A percentile compares a stretch with the other conserved stretches of the same genome.
Conservation (phyloP, 768 basidiomycete species). For the Daedaleopsis nitida region DNA sequence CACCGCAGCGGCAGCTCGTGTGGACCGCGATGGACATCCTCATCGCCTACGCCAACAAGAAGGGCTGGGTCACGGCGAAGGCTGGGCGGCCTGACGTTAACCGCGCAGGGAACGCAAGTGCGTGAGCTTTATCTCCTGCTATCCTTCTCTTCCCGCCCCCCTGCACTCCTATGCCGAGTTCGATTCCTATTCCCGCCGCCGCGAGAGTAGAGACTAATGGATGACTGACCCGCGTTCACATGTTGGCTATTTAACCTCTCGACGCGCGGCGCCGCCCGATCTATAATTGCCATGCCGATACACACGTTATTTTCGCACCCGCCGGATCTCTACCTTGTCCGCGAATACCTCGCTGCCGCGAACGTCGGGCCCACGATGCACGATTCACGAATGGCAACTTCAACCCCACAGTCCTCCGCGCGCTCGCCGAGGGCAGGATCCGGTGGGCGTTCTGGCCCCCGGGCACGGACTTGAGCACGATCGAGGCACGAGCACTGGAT, state of each 20-base stretch:
- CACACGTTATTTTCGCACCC: too few species aligned
- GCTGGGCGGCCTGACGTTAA: conserved; percentile 87
- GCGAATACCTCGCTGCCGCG: not conserved
- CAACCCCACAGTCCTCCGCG: conserved; percentile 62
- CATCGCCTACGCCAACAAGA: conserved; percentile 71
- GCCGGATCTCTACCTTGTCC: too few species aligned
- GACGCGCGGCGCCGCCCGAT: too few species aligned
- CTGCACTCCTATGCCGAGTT: not conserved
- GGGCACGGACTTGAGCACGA: conserved; percentile 32
- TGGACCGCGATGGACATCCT: conserved; percentile 93
- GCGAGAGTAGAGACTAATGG: too few species aligned
- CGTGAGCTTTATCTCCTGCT: conserved; percentile 33
- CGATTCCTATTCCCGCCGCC: too few species aligned
- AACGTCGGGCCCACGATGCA: not conserved
- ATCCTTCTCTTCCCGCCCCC: not conserved
- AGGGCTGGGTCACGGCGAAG: conserved; percentile 89
- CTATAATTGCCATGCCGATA: too few species aligned
- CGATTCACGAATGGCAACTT: not conserved
- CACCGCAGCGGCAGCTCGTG: conserved; percentile 14
- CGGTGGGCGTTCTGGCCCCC: conserved; percentile 89
- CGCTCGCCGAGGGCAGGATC: conserved; percentile 80
- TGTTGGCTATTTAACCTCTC: too few species aligned
- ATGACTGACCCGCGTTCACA: too few species aligned
- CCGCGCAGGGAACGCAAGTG: conserved; percentile 88
- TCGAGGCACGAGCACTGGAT: conserved; percentile 20